Base-by-base conservation (phyloP, 202 grass and related monocot species). In the Musa balbisiana region DNA sequence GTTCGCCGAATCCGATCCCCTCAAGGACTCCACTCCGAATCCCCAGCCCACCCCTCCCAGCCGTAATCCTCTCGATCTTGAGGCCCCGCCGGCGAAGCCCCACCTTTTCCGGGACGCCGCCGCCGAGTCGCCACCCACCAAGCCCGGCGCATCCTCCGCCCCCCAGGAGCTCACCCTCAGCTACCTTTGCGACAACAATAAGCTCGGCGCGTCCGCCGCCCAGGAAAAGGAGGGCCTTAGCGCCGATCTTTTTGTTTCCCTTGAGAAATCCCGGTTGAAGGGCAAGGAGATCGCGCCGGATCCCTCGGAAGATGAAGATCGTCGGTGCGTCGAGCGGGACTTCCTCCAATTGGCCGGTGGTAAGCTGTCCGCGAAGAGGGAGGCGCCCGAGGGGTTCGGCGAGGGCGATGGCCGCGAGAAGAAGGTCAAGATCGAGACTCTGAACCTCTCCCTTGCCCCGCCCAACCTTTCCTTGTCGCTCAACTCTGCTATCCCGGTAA, bases 111-210 rank as follows among this genome's bases (percentile, higher is more conserved):
- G 58, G 43, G 55, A 49, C 75, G 62, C 79, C 64, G 24, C 67
- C 79, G 54, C 49, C 33, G 33, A 43, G 86, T 83, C 84, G 76
- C 74, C 85, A 81, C 77, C 84, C 76, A 78, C 63, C 14, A 71
- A 52, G 6, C 51, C 51, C 22, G 51, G 20, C 21, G 53, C 67
- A 1, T 69, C 79, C 19, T 53, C 70, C 3, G 80, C 65, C 12
- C 76, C 80, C 17, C 85, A 87, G 72, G 95, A 99, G 89, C 95
- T 99, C 82, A 99, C 95, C 73, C 89, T 99, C 72, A 95, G 91
- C 85, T 99, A 99, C 87, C 91, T 99, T 60, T 99, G 95, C 85
- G 95, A 99, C 21, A 99, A 99, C 79, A 82, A 83, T 21, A 80
- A 73, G 78, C 55, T 49, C 9, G 55, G 49, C 16, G 49, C 60